Evolutionary conservation across 2,329 filamentous ascomycete genomes (phyloP), one percentile per base, ranked within the genome.

Genomic region (Cryphonectria naterciae): DNA sequence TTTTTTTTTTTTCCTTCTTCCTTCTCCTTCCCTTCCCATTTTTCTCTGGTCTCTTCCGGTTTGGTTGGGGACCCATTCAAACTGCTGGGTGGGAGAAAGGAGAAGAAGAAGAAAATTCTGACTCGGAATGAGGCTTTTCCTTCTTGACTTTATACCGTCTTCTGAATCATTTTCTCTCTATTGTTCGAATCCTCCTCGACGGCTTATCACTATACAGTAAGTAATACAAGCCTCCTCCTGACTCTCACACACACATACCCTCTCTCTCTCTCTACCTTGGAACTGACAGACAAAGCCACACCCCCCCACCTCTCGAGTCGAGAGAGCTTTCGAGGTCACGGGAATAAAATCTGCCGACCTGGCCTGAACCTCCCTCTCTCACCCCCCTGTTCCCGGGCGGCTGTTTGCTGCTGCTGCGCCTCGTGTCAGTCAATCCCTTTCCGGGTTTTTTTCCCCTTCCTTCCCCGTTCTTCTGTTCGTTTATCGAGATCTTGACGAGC

Each of bases 91-190:
- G 37, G 37, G 4, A 22, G 15, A 1, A 62, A 32, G 28, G 10
- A 61, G 52, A 25, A 15, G 22, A 17, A 32, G 8, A 37, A 35
- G 43, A 68, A 63, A 52, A 39, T 46, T 69, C 70, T 72, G 70
- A 72, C 70, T 72, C 70, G 70, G 28, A 39, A 13, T 68, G 64
- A 35, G 39, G n/a, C 15, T 46, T 54, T 56, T 65, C 54, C 52
- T 61, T 56, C 22, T 54, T 41, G 32, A 13, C 56, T 65, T 15
- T 41, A 25, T 37, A 64, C 52, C 43, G n/a, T 28, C n/a, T 49
- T 70, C 68, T 70, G 70, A 72, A 65, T 72, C 70, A 70, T 67
- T 72, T 41, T 35, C 4, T 35, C 39, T 61, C 15, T 19, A 35
- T 37, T 19, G 19, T 25, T 39, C n/a, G 32, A 19, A 19, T n/a